Conservation (phyloP, 2,329 filamentous ascomycete species). For the Pseudogymnoascus verrucosus region DNA sequence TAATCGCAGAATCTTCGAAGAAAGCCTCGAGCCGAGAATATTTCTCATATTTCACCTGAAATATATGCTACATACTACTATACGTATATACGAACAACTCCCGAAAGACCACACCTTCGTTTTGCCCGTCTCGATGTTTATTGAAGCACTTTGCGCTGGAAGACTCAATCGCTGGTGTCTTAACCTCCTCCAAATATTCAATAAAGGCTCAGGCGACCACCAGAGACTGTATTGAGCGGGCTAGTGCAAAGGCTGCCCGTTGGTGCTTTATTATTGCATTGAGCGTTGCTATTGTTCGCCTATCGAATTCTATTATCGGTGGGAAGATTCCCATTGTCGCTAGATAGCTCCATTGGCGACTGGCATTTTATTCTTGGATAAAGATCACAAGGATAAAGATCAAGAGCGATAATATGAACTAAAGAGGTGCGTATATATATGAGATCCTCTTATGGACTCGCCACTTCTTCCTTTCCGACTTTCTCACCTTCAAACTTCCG, state of each 20-base stretch:
- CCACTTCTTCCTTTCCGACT: neutral
- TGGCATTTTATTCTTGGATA: neutral
- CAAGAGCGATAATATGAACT: neutral
- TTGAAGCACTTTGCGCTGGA: neutral
- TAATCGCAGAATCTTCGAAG: conserved; percentile 4
- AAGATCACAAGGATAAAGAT: neutral
- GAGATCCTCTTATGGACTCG: neutral
- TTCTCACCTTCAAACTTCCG: neutral
- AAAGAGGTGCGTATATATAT: neutral
- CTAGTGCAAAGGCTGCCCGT: neutral
- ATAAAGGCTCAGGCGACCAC: neutral
- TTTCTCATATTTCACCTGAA: neutral
- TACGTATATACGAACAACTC: neutral
- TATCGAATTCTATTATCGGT: neutral
- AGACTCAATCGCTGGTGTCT: neutral
- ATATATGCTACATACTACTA: neutral
- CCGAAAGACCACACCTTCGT: neutral
- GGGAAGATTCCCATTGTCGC: neutral
- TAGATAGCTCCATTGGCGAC: neutral
- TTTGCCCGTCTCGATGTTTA: conserved; percentile 5
- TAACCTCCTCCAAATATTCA: neutral
- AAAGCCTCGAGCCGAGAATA: neutral
- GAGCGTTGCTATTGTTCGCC: neutral
- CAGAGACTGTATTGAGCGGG: neutral
- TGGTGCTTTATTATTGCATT: neutral